A percentile compares a stretch with the other conserved stretches of the same genome.
Evolutionary conservation across 2,329 filamentous ascomycete genomes (phyloP).

Genomic region (Fusarium sp.): DNA sequence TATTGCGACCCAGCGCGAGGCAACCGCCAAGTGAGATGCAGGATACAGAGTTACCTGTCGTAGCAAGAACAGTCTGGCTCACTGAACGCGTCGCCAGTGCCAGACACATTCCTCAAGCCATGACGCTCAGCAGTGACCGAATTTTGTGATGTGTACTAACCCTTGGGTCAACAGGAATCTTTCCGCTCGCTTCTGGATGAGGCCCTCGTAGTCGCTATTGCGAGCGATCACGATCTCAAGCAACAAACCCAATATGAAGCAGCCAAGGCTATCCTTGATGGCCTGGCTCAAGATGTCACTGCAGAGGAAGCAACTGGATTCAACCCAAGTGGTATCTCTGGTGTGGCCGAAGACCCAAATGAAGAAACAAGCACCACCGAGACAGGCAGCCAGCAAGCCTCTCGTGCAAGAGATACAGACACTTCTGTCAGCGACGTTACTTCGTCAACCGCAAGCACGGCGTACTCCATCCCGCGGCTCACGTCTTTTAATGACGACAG

Average conservation of each 20-base stretch:
- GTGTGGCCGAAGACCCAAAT: constrained; percentile 46
- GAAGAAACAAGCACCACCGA: constrained; percentile 41
- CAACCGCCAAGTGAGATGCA: background rate
- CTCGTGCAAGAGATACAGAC: constrained; percentile 46
- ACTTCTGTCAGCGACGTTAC: constrained; percentile 43
- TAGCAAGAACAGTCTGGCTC: constrained; percentile 1
- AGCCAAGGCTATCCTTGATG: constrained; percentile 71
- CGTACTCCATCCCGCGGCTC: constrained; percentile 43
- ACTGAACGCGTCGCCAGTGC: background rate
- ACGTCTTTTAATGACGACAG: constrained; percentile 56
- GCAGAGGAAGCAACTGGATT: constrained; percentile 81
- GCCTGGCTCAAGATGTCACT: constrained; percentile 72
- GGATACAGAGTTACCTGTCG: background rate
- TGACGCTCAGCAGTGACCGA: background rate
- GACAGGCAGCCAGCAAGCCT: constrained; percentile 46
- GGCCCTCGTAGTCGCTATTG: constrained; percentile 80
- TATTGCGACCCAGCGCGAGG: background rate
- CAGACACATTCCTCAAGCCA: background rate
- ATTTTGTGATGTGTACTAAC: constrained; percentile 17
- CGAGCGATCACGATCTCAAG: constrained; percentile 77
- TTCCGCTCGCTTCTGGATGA: constrained; percentile 83
- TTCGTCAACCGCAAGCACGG: constrained; percentile 37
- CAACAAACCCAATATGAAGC: constrained; percentile 62
- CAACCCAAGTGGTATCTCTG: constrained; percentile 79
- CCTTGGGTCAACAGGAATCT: constrained; percentile 63